Conservation (phyloP, 371 early-diverging fungal species). For the Mucor mucedo region DNA sequence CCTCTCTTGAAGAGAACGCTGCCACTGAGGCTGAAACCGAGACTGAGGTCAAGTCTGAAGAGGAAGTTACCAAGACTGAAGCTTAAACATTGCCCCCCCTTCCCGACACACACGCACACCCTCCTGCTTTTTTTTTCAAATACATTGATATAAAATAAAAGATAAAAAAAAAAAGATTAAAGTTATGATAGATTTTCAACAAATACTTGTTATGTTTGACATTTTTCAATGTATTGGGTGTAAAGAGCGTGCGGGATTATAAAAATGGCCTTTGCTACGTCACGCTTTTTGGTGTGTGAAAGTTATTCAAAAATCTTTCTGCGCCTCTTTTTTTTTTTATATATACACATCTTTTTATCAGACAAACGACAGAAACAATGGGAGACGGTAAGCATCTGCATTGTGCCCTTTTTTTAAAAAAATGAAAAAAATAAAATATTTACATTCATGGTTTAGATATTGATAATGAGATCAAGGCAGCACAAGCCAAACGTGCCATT, state of each 20-base stretch:
- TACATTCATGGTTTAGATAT: conserved; percentile 48
- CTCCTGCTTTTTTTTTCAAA: no score
- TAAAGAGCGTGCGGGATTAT: no score
- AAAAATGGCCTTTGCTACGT: neutral
- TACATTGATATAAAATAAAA: neutral
- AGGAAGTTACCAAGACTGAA: conserved; percentile 6
- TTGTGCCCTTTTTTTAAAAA: neutral
- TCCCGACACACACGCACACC: no score
- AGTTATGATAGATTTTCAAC: neutral
- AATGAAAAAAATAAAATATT: neutral
- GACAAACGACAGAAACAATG: neutral
- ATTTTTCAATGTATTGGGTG: no score
- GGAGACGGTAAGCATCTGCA: conserved; percentile 2
- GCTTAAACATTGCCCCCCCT: conserved; percentile 5
- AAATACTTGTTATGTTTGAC: no score
- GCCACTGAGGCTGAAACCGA: neutral
- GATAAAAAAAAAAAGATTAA: neutral
- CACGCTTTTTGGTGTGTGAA: neutral
- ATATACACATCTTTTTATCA: neutral
- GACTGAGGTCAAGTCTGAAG: conserved; percentile 4
- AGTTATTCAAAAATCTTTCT: neutral
- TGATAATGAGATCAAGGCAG: conserved; percentile 66
- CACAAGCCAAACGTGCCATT: conserved; percentile 60
- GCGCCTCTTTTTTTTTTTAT: conserved; percentile 8
- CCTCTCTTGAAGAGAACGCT: conserved; percentile 28